Base-by-base conservation (phyloP, 2,329 filamentous ascomycete genomes). In the Orbilia quercus region DNA sequence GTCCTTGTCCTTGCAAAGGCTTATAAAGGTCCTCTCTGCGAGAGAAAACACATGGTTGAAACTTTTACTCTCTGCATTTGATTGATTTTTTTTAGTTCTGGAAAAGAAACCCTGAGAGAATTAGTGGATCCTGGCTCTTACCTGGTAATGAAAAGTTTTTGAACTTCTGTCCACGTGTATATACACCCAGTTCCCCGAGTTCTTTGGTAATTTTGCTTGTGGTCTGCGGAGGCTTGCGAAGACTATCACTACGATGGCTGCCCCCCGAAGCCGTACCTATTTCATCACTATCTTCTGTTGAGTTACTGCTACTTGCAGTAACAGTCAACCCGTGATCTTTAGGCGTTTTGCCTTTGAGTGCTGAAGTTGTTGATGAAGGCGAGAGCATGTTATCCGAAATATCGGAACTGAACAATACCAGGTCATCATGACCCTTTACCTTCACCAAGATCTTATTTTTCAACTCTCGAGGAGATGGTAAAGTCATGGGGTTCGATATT, bases 31-130 rank as follows among this genome's bases (percentile, higher is more conserved):
- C 66, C 89, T 88, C 82, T 99, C 95, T 80, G 92, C 91, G 82
- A 98, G 92, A 0, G 95, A 98, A 80, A 95, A 93, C 77, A 98
- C 91, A 82, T 99, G 95, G 80, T 98, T 98, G 83, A 88, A 95
- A 44, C 88, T 87, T 82, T 91, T 92, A 77, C 92, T 93, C 74
- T 94, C 91, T 78, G 48, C 53, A 53, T 20, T 14, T 16, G 18
- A 31, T 2, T 55, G n/a, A n/a, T n/a, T n/a, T n/a, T n/a, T 12
- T 16, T 60, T 38, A 60, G 48, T 25, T 59, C 9, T 6, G 2
- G 18, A 50, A 40, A 14, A 12, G n/a, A 31, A 25, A 5, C 14
- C 12, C 0, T 7, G 6, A 11, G 1, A 31, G 25, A 16, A 25
- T 36, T 62, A 23, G 12, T n/a, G 3, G 11, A 23, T 18, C 9